Conservation (phyloP, 2,329 filamentous ascomycete species). For the Sclerotinia trifoliorum region DNA sequence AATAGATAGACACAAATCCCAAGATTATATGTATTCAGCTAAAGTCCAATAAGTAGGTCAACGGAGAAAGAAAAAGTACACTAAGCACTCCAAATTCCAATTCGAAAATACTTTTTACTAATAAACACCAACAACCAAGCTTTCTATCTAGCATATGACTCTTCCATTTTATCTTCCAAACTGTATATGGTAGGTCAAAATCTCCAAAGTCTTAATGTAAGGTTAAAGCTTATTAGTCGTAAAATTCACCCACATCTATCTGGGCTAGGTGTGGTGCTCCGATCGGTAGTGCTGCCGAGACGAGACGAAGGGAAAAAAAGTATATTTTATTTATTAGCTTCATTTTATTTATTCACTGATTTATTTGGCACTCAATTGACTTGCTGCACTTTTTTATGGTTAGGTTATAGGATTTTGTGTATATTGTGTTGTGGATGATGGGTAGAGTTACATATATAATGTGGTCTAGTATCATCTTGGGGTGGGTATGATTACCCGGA, state of each 20-base stretch:
- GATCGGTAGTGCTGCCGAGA: background rate
- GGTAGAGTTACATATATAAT: background rate
- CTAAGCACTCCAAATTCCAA: background rate
- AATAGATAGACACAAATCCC: background rate
- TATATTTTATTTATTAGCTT: too few relatives aligned
- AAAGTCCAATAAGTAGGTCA: background rate
- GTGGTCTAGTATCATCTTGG: too few relatives aligned
- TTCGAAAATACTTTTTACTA: background rate
- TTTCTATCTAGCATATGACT: constrained; percentile 6
- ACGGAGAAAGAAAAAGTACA: background rate
- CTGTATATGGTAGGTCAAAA: background rate
- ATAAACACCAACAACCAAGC: too few relatives aligned
- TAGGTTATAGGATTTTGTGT: too few relatives aligned
- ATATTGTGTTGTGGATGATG: background rate
- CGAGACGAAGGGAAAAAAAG: constrained; percentile 1
- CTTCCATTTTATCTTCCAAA: background rate
- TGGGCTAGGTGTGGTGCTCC: background rate
- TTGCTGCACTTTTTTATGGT: too few relatives aligned
- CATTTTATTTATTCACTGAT: too few relatives aligned
- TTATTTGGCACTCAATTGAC: too few relatives aligned
- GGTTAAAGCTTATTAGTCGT: background rate
- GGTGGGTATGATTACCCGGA: too few relatives aligned
- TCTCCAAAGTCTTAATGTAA: background rate
- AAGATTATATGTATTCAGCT: background rate
- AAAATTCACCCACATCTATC: background rate